Conservation (phyloP, 1,284 basidiomycete genomes). For the Ustilago xerochloae region DNA sequence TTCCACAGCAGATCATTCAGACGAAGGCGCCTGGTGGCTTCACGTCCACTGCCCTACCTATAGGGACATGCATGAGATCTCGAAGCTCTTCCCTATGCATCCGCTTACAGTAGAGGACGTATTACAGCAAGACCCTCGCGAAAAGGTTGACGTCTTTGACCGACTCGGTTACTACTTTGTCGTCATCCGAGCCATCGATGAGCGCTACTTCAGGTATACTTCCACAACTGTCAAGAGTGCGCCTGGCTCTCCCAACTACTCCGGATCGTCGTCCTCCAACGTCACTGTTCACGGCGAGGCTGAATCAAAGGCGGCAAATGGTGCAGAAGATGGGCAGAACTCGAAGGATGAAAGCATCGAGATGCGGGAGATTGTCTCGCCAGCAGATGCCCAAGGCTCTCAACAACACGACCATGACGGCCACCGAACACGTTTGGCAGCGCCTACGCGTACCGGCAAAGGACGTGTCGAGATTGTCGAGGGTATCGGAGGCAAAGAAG, state of each 20-base stretch:
- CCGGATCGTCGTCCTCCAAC: slow-evolving; percentile 16
- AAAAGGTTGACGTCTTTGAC: slow-evolving; percentile 90
- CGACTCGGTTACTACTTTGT: slow-evolving; percentile 93
- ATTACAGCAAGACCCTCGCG: slow-evolving; percentile 89
- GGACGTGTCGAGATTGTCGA: slow-evolving; percentile 73
- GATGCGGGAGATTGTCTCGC: slow-evolving; percentile 36
- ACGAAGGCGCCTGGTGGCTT: slow-evolving; percentile 80
- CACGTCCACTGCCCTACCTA: slow-evolving; percentile 90
- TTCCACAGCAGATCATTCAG: slow-evolving; percentile 2
- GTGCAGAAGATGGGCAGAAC: background rate
- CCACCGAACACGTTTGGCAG: slow-evolving; percentile 25
- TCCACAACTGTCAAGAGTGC: slow-evolving; percentile 57
- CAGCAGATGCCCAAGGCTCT: no score
- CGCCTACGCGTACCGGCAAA: slow-evolving; percentile 37
- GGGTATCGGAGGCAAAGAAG: slow-evolving; percentile 73
- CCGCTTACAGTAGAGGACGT: slow-evolving; percentile 95
- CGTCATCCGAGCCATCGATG: slow-evolving; percentile 83
- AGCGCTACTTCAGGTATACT: slow-evolving; percentile 74
- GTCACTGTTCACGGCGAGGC: slow-evolving; percentile 25
- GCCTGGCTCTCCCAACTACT: slow-evolving; percentile 22
- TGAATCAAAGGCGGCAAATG: slow-evolving; percentile 14
- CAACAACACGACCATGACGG: background rate
- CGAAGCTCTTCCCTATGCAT: slow-evolving; percentile 89
- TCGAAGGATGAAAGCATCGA: slow-evolving; percentile 25
- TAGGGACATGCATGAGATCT: slow-evolving; percentile 87